phyloP scores from a whole-genome alignment of 768 basidiomycete species.

The Kwoniella heveanensis region DNA sequence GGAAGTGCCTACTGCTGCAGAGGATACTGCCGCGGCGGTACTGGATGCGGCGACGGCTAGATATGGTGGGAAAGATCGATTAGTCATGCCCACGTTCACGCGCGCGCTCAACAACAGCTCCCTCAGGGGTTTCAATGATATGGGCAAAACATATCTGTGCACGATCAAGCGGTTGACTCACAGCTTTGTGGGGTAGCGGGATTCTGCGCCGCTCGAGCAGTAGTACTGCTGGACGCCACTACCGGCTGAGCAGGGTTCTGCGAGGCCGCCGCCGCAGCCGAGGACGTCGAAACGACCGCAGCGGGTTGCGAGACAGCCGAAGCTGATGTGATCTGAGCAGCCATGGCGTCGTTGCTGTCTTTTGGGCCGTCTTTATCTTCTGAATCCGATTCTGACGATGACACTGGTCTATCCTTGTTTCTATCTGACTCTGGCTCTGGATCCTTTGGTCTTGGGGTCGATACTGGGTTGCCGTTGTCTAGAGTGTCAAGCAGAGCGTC shows the following conservation, averaged over 20 bases:
- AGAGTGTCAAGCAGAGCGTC: background rate
- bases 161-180: no score
- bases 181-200: constrained; percentile 24
- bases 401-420: background rate
- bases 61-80: background rate
- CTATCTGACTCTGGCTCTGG: background rate
- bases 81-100: no score
- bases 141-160: no score
- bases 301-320: constrained; percentile 7
- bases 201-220: constrained; percentile 5
- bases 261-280: constrained; percentile 1
- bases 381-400: background rate
- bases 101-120: background rate
- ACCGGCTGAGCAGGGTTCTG: background rate
- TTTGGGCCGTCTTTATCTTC: constrained; percentile 6
- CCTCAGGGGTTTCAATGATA: background rate
- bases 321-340: constrained; percentile 11
- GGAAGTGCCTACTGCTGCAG: constrained; percentile 14
- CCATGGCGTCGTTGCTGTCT: background rate
- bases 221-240: background rate
- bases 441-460: background rate
- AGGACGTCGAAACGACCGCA: background rate
- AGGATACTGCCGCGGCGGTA: constrained; percentile 6
- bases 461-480: background rate
- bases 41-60: constrained; percentile 1